A percentile compares a stretch with the other conserved stretches of the same genome.
These are phyloP conservation scores for Saccharum spontaneum DNA, from an alignment of 176 grass and related monocot genomes.

Conservation along the genomic window DNA sequence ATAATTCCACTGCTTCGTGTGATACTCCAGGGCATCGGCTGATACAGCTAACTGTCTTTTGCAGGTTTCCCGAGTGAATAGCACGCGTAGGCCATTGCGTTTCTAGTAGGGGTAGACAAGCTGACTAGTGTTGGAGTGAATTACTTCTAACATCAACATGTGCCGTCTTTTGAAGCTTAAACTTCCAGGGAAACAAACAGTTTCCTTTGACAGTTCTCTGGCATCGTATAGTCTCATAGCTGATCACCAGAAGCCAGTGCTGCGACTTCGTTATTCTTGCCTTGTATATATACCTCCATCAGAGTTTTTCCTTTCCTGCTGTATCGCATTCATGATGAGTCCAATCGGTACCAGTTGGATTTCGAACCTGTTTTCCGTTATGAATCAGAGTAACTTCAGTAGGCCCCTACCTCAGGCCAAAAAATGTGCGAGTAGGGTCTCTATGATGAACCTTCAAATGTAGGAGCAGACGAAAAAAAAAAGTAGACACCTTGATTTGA, in stretches of 20 bases:
- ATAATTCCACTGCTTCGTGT: not conserved
- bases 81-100: not conserved
- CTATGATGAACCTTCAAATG: no score
- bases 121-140: not conserved
- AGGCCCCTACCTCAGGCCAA: no score
- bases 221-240: not conserved
- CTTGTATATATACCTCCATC: constrained; percentile 33
- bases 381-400: not conserved
- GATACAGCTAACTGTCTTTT: not conserved
- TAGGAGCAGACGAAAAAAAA: no score
- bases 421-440: no score
- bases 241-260: not conserved
- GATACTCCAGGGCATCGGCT: not conserved
- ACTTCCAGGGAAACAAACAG: not conserved
- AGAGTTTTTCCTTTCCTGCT: not conserved
- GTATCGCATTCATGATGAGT: not conserved
- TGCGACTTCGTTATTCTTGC: not conserved
- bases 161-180: not conserved
- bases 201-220: not conserved
- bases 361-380: not conserved
- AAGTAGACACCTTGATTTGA: no score
- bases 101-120: constrained; percentile 27
- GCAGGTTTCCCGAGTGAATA: constrained; percentile 54
- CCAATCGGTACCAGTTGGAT: not conserved
- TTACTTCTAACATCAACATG: not conserved